These are phyloP conservation scores for Thielaviopsis cerberus DNA, from an alignment of 2,329 filamentous ascomycete genomes.

Conservation along the genomic window DNA sequence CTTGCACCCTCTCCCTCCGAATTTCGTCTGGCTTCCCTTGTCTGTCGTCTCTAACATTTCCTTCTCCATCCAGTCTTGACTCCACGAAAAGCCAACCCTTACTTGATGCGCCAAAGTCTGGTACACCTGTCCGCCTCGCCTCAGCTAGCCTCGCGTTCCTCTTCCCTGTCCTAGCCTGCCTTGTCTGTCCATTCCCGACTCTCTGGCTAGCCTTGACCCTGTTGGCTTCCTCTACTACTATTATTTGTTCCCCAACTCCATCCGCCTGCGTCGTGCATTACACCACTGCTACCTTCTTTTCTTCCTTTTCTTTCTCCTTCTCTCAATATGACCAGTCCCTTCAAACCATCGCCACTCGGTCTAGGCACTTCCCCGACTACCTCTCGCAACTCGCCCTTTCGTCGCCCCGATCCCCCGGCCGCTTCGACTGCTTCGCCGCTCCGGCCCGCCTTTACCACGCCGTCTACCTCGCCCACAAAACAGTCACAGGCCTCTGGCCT, in stretches of 20 bases:
- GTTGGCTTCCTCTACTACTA: neutral
- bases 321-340: conserved; percentile 18
- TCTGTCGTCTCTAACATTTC: neutral
- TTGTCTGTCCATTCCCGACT: neutral
- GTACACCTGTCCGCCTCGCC: neutral
- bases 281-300: neutral
- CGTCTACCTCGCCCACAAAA: conserved; percentile 19
- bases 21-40: no score
- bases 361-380: conserved; percentile 39
- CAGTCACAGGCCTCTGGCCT: conserved; percentile 22
- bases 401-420: conserved; percentile 40
- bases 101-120: no score
- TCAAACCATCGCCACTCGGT: conserved; percentile 53
- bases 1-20: neutral
- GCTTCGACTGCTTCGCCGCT: conserved; percentile 40
- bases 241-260: neutral
- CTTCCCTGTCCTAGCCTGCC: neutral
- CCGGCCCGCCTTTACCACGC: conserved; percentile 20
- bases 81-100: no score
- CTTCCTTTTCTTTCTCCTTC: neutral
- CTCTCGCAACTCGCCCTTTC: conserved; percentile 45
- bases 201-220: neutral
- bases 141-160: neutral
- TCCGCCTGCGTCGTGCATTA: neutral
- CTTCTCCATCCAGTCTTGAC: no score